Conservation (phyloP, 768 basidiomycete species). For the Russula abietina region DNA sequence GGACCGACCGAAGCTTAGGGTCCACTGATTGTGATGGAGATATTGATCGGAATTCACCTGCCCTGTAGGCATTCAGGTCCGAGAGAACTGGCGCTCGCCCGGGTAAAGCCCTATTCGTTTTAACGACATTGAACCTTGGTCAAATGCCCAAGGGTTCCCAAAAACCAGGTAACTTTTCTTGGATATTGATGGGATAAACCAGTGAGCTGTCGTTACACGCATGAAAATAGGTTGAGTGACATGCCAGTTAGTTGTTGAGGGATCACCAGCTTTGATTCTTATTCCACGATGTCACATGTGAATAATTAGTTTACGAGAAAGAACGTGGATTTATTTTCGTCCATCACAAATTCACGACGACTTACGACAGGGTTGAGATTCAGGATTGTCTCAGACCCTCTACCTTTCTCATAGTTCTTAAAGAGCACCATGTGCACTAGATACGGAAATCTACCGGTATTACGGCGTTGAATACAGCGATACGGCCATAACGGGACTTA, state of each 20-base stretch:
- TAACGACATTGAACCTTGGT: not conserved
- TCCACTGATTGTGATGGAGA: not conserved
- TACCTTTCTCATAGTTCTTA: not conserved
- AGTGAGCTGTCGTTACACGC: not conserved
- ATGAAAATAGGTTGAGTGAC: not conserved
- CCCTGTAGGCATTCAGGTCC: not conserved
- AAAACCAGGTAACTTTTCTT: not conserved
- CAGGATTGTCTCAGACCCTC: not conserved
- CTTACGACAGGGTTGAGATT: not conserved
- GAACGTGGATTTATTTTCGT: too few relatives aligned
- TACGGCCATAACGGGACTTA: not conserved
- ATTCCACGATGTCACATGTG: not conserved
- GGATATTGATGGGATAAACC: not conserved
- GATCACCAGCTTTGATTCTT: not conserved
- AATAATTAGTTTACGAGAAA: not conserved
- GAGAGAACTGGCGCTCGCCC: not conserved
- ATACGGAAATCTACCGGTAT: not conserved
- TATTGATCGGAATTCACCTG: not conserved
- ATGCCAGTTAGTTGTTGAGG: not conserved
- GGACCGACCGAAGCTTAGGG: not conserved
- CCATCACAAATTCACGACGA: too few relatives aligned
- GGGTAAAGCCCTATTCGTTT: not conserved
- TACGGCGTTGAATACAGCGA: not conserved
- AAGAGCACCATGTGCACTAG: not conserved
- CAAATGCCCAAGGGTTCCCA: not conserved